These are phyloP conservation scores for Mycosphaerella arachidis DNA, from an alignment of 2,329 filamentous ascomycete species.

Conservation along the genomic window DNA sequence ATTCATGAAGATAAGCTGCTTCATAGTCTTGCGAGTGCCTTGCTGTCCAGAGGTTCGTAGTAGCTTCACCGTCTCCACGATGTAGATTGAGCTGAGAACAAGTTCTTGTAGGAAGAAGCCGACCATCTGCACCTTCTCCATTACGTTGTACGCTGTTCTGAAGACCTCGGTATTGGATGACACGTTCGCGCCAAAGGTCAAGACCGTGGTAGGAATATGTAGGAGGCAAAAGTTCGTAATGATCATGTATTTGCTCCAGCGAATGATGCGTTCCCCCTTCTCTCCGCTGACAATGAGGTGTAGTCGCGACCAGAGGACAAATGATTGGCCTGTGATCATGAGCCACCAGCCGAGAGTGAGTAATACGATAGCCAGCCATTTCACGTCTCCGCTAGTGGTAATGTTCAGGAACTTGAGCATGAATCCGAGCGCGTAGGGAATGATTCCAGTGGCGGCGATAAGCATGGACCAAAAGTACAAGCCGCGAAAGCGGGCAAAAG, in stretches of 20 bases:
- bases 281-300: constrained; percentile 49
- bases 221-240: constrained; percentile 50
- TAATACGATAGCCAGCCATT: constrained; percentile 22
- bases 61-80: constrained; percentile 28
- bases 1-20: constrained; percentile 37
- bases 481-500: constrained; percentile 45
- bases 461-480: constrained; percentile 50
- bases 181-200: constrained; percentile 52
- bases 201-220: constrained; percentile 51
- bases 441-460: constrained; percentile 40
- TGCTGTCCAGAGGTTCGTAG: constrained; percentile 17
- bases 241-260: constrained; percentile 54
- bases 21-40: constrained; percentile 27
- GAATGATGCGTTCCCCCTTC: constrained; percentile 47
- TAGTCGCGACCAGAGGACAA: constrained; percentile 58
- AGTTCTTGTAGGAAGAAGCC: constrained; percentile 41
- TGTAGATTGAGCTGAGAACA: constrained; percentile 30
- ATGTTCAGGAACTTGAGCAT: constrained; percentile 41
- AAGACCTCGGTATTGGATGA: constrained; percentile 25
- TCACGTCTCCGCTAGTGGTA: constrained; percentile 28
- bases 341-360: constrained; percentile 53
- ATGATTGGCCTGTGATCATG: constrained; percentile 53
- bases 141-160: constrained; percentile 38
- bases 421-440: constrained; percentile 47
- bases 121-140: constrained; percentile 45